These are phyloP conservation scores for Saccharomycopsis sp. DNA, from an alignment of 805 yeast species.

Conservation along the genomic window DNA sequence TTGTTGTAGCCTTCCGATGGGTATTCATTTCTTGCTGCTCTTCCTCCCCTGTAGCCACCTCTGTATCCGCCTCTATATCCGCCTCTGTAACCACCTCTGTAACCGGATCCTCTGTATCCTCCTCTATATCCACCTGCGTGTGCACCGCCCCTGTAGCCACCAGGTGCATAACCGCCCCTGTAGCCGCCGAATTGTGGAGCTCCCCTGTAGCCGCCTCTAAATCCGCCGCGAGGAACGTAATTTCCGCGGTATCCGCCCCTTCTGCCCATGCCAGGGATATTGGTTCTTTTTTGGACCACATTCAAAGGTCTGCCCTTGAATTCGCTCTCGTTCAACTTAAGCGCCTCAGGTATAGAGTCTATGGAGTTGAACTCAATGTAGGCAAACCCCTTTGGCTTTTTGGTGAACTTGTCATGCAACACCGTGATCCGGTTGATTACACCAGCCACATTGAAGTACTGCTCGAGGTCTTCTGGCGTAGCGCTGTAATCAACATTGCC, in stretches of 20 bases:
- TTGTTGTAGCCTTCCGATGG: slow-evolving; percentile 9
- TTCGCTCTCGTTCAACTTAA: slow-evolving; percentile 35
- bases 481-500: slow-evolving; percentile 80
- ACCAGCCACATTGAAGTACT: slow-evolving; percentile 59
- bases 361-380: slow-evolving; percentile 48
- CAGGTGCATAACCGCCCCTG: slow-evolving; percentile 21
- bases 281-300: slow-evolving; percentile 48
- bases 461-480: slow-evolving; percentile 73
- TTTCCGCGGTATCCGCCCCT: slow-evolving; percentile 26
- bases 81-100: slow-evolving; percentile 7
- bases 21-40: slow-evolving; percentile 21
- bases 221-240: slow-evolving; percentile 22
- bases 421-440: slow-evolving; percentile 47
- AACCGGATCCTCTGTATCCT: slow-evolving; percentile 12
- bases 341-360: slow-evolving; percentile 41
- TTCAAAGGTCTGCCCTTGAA: slow-evolving; percentile 43
- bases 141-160: slow-evolving; percentile 18
- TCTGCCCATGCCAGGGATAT: slow-evolving; percentile 39
- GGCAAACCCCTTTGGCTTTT: slow-evolving; percentile 53
- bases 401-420: slow-evolving; percentile 38
- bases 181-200: slow-evolving; percentile 7
- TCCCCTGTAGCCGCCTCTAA: slow-evolving; percentile 25
- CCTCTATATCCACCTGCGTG: slow-evolving; percentile 13
- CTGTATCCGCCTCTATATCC: slow-evolving; percentile 7
- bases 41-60: slow-evolving; percentile 15